Base-by-base conservation (phyloP, 192 early-diverging fungal species). In the Coemansia sp. region DNA sequence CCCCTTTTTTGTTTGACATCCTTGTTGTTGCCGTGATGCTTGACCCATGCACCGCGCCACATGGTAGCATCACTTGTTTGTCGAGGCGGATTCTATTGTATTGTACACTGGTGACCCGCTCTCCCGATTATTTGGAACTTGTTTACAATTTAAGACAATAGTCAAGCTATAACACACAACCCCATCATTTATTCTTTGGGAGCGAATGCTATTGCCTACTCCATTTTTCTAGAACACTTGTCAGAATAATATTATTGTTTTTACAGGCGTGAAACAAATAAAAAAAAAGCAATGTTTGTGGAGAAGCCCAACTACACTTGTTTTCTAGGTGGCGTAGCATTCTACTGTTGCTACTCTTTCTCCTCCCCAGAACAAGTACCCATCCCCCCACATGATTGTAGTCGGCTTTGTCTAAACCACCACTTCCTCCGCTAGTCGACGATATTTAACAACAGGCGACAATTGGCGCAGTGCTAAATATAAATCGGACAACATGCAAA, bases 401-500 rank as follows among this genome's bases (percentile, higher is more conserved):
- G 20, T 50, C 20, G 47, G 22, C 7, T 27, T 27, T 31, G 58
- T 38, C 58, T 61, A 61, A 61, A 61, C 58, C 5, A 6, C 58
- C 34, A 34, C 61, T 13, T 36, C 76, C 2, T 62, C 47, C 18
- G 39, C 65, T 49, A 76, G 53, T 10, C 44, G 40, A 18, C 24
- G 38, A 55, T 76, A 76, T 49, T 76, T 76, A 47, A 66, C 67
- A 15, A 27, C 38, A 12, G 67, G 11, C 8, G 68, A 53, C 27
- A 61, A 22, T 36, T 38, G 58, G 5, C 66, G 47, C 47, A 79
- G 69, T 34, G 64, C 69, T 31, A 70, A 50, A 53, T 86, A 87
- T 20, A 86, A 41, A 44, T 78, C 80, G 12, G 87, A 69, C 22
- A 90, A 69, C 18, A 84, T 18, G 62, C 82, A 76, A 8, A 78